Evolutionary conservation across 768 basidiomycete species (phyloP).

Genomic region (Trametes cinnabarina): DNA sequence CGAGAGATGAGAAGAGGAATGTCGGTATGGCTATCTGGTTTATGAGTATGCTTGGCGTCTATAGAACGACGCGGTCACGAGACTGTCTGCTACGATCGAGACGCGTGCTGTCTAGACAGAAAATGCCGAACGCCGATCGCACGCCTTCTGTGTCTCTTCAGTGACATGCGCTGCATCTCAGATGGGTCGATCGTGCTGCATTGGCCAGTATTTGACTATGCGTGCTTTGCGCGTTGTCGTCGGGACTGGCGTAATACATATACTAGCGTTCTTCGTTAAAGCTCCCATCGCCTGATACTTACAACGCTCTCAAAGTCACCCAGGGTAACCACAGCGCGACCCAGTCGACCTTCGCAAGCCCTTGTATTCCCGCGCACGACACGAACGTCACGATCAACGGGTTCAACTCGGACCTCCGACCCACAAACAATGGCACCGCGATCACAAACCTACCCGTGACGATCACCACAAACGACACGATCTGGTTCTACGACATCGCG

Average conservation of each 20-base stretch:
- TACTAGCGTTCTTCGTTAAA: too few species aligned
- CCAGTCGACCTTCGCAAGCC: conserved; percentile 53
- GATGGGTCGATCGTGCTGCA: too few species aligned
- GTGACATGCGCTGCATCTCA: background rate
- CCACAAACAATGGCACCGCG: conserved; percentile 46
- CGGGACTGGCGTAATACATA: too few species aligned
- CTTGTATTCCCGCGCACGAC: conserved; percentile 51
- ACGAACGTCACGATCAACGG: conserved; percentile 52
- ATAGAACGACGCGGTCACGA: conserved; percentile 1
- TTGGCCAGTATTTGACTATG: too few species aligned
- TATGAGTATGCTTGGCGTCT: background rate
- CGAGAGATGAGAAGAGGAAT: too few species aligned
- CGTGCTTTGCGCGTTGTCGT: too few species aligned
- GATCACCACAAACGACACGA: conserved; percentile 44
- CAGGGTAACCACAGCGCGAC: conserved; percentile 53
- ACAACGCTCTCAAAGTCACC: conserved; percentile 39
- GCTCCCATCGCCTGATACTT: background rate
- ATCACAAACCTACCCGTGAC: conserved; percentile 44
- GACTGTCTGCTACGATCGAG: background rate
- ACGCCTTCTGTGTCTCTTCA: too few species aligned
- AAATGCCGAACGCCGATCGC: too few species aligned
- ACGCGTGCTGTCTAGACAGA: too few species aligned
- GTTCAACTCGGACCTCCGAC: conserved; percentile 54
- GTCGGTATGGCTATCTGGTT: too few species aligned
- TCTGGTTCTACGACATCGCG: conserved; percentile 61